Evolutionary conservation across 1,284 basidiomycete species (phyloP).

Genomic region (Ustilago cynodontis): DNA sequence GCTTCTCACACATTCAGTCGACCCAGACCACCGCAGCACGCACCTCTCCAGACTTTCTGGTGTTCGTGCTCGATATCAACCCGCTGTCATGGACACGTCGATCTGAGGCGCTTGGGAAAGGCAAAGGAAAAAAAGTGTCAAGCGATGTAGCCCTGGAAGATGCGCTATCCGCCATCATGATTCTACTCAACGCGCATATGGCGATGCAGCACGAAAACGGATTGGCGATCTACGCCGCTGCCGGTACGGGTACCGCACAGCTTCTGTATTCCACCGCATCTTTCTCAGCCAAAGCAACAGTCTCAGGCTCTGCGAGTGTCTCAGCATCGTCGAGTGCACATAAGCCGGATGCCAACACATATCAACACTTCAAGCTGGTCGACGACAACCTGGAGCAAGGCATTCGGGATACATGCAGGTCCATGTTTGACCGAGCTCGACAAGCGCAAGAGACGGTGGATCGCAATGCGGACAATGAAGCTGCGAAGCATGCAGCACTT

Average conservation of each 20-base stretch:
- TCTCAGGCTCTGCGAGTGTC: constrained; percentile 5
- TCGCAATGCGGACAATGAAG: constrained; percentile 21
- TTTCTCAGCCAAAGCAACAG: constrained; percentile 31
- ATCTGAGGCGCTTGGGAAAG: constrained; percentile 30
- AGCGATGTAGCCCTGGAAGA: constrained; percentile 50
- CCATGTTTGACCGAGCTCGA: constrained; percentile 43
- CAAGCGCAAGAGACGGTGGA: constrained; percentile 24
- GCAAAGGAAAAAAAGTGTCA: constrained; percentile 12
- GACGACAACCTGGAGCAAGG: constrained; percentile 60
- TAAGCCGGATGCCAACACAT: constrained; percentile 64
- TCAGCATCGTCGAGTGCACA: constrained; percentile 12
- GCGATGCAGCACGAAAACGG: constrained; percentile 91
- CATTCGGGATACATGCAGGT: constrained; percentile 36
- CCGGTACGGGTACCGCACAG: constrained; percentile 67
- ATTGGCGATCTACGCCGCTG: constrained; percentile 88
- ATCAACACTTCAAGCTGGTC: constrained; percentile 62
- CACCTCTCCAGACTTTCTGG: constrained; percentile 62
- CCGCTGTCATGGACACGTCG: constrained; percentile 54
- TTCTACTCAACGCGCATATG: constrained; percentile 92
- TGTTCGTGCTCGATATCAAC: constrained; percentile 64
- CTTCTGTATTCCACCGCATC: constrained; percentile 57
- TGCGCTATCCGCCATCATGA: constrained; percentile 75
- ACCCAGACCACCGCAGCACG: constrained; percentile 22
- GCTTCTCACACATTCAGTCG: constrained; percentile 48
- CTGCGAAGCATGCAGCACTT: constrained; percentile 28